Conservation (phyloP, 2,329 filamentous ascomycete species). For the Ophiosphaerella korrae region DNA sequence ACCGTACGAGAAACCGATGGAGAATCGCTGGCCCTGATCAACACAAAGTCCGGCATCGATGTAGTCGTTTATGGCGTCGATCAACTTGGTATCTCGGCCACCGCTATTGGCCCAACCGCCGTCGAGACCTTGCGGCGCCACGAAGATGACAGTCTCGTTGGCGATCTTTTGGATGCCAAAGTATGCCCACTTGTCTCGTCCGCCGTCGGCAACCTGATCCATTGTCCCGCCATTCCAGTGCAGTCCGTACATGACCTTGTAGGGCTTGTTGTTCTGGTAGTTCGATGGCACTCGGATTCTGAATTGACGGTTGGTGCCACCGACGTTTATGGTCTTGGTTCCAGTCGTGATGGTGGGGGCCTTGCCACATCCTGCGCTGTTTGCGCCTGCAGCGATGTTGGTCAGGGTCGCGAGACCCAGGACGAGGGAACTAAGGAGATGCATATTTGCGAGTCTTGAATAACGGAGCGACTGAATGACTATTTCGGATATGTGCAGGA, state of each 20-base stretch:
- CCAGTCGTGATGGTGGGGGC: slow-evolving; percentile 10
- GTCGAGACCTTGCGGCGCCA: slow-evolving; percentile 49
- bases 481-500: no score
- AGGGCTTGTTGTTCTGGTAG: slow-evolving; percentile 47
- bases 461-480: no score
- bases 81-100: slow-evolving; percentile 50
- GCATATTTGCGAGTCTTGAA: no score
- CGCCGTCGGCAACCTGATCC: slow-evolving; percentile 40
- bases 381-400: neutral
- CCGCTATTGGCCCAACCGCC: slow-evolving; percentile 50
- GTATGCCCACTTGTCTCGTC: slow-evolving; percentile 23
- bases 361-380: slow-evolving; percentile 13
- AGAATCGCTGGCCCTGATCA: slow-evolving; percentile 48
- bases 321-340: slow-evolving; percentile 36
- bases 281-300: slow-evolving; percentile 47
- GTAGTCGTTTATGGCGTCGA: slow-evolving; percentile 47
- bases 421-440: no score
- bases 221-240: slow-evolving; percentile 51
- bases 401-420: neutral
- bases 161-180: slow-evolving; percentile 49
- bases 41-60: slow-evolving; percentile 51
- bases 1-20: slow-evolving; percentile 53
- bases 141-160: slow-evolving; percentile 48
- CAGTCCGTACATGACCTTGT: slow-evolving; percentile 50
- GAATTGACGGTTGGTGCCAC: slow-evolving; percentile 48